phyloP scores from a whole-genome alignment of 306 rosid genomes.

The Trichosanthes cucumerina region DNA sequence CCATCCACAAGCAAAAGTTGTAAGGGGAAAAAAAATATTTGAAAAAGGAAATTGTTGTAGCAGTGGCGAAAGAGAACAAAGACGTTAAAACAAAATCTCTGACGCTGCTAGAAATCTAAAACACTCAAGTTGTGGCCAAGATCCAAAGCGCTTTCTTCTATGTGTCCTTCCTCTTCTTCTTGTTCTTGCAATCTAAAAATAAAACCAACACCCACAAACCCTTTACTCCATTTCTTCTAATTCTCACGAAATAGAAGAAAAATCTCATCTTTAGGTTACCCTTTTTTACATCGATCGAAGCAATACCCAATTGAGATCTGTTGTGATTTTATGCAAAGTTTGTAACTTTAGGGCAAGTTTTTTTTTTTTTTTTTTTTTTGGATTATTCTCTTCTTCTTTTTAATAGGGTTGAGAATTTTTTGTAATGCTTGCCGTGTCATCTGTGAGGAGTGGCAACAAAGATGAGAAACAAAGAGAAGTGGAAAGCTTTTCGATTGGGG shows the following conservation, averaged over 20 bases:
- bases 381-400: not conserved
- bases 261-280: not conserved
- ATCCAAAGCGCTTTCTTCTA: conserved; percentile 23
- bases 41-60: conserved; percentile 16
- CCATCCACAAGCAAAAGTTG: conserved; percentile 38
- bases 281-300: not conserved
- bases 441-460: conserved; percentile 31
- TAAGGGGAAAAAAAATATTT: not conserved
- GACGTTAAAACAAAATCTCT: conserved; percentile 39
- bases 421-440: conserved; percentile 67
- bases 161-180: conserved; percentile 12
- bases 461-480: conserved; percentile 53
- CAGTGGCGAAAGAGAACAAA: conserved; percentile 36
- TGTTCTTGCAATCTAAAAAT: conserved; percentile 18
- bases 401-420: not conserved
- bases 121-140: conserved; percentile 50
- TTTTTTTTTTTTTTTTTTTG: too few relatives aligned
- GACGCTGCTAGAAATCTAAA: conserved; percentile 19
- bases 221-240: not conserved
- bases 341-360: not conserved
- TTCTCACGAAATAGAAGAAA: conserved; percentile 3
- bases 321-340: not conserved
- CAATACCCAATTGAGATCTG: not conserved
- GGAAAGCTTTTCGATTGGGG: conserved; percentile 42
- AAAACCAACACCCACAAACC: conserved; percentile 5